These are phyloP conservation scores for Hyphodiscus hymeniophilus DNA, from an alignment of 495 filamentous ascomycete genomes.

Conservation along the genomic window DNA sequence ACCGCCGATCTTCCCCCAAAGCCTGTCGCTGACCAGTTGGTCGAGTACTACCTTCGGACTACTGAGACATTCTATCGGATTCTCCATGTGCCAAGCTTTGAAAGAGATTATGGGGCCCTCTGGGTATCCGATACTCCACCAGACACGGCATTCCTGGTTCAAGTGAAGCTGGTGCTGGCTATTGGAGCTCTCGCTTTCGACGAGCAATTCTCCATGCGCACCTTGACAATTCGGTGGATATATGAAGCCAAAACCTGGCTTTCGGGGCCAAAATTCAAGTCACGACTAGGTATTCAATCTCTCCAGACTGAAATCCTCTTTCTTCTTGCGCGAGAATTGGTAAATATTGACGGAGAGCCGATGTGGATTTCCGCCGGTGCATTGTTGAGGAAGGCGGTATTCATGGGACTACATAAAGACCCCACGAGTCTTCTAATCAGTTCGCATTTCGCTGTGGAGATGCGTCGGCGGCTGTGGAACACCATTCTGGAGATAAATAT, in stretches of 20 bases:
- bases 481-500: slow-evolving; percentile 53
- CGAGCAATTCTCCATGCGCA: too few species aligned
- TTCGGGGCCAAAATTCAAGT: slow-evolving; percentile 40
- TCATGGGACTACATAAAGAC: slow-evolving; percentile 54
- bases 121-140: too few species aligned
- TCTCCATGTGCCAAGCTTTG: too few species aligned
- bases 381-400: slow-evolving; percentile 48
- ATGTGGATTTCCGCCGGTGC: slow-evolving; percentile 52
- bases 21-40: too few species aligned
- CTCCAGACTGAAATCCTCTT: slow-evolving; percentile 51
- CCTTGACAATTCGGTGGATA: too few species aligned
- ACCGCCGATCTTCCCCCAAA: too few species aligned
- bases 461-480: slow-evolving; percentile 61
- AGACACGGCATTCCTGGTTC: too few species aligned
- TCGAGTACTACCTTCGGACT: too few species aligned
- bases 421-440: slow-evolving; percentile 33
- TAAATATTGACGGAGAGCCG: slow-evolving; percentile 45
- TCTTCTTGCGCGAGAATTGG: slow-evolving; percentile 48
- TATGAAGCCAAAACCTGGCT: slow-evolving; percentile 50
- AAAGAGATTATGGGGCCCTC: too few species aligned
- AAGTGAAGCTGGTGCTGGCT: too few species aligned
- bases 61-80: too few species aligned
- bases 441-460: slow-evolving; percentile 47
- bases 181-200: too few species aligned
- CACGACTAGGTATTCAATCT: slow-evolving; percentile 40